Base-by-base conservation (phyloP, 331 rosid species). In the Rhamnella rubrinervis region DNA sequence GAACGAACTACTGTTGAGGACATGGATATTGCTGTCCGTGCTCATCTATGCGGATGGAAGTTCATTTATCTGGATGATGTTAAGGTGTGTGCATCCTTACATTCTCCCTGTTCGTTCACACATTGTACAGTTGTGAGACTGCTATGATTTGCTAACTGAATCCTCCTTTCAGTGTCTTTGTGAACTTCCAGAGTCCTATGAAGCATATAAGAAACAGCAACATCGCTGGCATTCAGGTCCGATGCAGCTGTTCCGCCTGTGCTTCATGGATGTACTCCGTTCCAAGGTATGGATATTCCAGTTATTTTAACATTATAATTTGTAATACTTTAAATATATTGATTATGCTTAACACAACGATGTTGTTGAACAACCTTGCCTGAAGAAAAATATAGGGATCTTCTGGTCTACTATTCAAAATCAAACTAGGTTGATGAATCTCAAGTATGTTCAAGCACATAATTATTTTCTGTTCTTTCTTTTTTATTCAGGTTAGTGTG, bases 151-250 rank as follows among this genome's bases (percentile, higher is more conserved):
- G 75, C 81, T 73, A 58, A 74, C 75, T 41, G 69, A 55, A 51
- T 71, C 51, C 64, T 68, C 58, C 63, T 77, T 81, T 78, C 87
- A 95, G 98, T 91, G 98, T 86, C 97, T 91, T 68, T 95, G 98
- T 83, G 97, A 95, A 76, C 98, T 95, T 78, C 98, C 97, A 13
- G 98, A 95, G 89, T 89, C 98, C 71, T 95, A 89, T 16, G 97
- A 89, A 70, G 98, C 98, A 20, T 91, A 95, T 83, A 95, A 91
- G 78, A 91, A 95, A 75, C 98, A 95, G 83, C 98, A 95, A 69
- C 95, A 95, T 68, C 97, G 96, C 60, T 95, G 98, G 98, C 98
- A 95, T 95, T 95, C 98, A 5, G 98, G 98, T 71, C 98, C 98
- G 46, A 95, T 95, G 98, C 98, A 95, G 74, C 74, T 91, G 85